Evolutionary conservation across 306 rosid species (phyloP), one percentile per base, ranked within the genome.

Genomic region (Quercus engelmannii): DNA sequence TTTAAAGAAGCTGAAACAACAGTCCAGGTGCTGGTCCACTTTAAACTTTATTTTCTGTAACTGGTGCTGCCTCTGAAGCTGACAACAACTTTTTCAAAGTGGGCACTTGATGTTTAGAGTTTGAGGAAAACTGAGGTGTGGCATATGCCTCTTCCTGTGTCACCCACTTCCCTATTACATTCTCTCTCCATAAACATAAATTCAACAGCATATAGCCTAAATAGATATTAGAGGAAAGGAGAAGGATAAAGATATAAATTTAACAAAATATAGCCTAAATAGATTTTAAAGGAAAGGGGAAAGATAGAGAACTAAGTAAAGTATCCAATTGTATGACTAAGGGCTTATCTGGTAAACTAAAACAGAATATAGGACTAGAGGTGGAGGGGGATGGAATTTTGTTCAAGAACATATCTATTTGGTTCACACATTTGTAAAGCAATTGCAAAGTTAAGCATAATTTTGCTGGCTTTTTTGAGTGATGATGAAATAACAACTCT

Each of bases 141-240:
- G 96, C 90, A 80, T 86, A 89, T 74, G 98, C 99, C 87, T 95
- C 99, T 85, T 93, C 97, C 83, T 82, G 90, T 68, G 96, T 85
- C 88, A 93, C 96, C 98, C 99, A 93, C 83, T 91, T 95, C 21
- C 96, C 99, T 91, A 92, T 87, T 75, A 81, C 83, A 81, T 64
- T 75, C 77, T 77, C 67, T 65, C 75, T 20, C 76, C 43, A 81
- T 86, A 61, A 85, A 75, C 81, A 82, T 71, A 38, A 38, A 38
- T 64, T 71, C 64, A 67, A 83, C 55, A 76, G 55, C 54, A 64
- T 33, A 75, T 21, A 26, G 17, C 31, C 43, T 56, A 68, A 8
- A 43, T 56, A 54, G 52, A 70, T 4, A 0, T 7, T 38, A 0
- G 52, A 28, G 14, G 28, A 78, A 81, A 61, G 30, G 20, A 76